Evolutionary conservation across 106 monocot species (phyloP).

Genomic region (Phalaenopsis equestris): DNA sequence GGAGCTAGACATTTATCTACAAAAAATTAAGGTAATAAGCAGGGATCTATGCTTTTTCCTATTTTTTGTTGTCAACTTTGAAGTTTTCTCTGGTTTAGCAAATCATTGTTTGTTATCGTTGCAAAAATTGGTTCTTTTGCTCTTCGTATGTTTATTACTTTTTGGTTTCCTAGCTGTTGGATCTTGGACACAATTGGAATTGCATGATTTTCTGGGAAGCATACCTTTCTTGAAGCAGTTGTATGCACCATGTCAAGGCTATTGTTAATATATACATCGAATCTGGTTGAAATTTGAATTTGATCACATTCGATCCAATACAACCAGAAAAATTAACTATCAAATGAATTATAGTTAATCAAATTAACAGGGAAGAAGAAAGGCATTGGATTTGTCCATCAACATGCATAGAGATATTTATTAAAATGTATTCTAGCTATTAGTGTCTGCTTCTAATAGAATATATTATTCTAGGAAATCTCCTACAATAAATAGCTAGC

Average conservation of each 20-base stretch:
- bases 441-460: not conserved
- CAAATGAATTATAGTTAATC: not conserved
- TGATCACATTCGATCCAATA: not conserved
- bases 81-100: not conserved
- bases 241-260: not conserved
- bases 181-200: not conserved
- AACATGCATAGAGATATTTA: not conserved
- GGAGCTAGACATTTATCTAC: slow-evolving; percentile 62
- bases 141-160: not conserved
- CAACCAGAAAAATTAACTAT: not conserved
- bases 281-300: not conserved
- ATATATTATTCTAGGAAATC: not conserved
- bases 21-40: slow-evolving; percentile 39
- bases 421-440: not conserved
- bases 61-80: not conserved
- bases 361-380: not conserved
- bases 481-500: not conserved
- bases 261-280: not conserved
- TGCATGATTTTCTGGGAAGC: not conserved
- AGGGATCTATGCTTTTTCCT: not conserved
- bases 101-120: not conserved
- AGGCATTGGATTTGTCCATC: not conserved
- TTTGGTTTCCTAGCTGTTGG: not conserved
- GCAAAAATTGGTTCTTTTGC: not conserved
- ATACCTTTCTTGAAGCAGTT: not conserved